phyloP scores from a whole-genome alignment of 2,329 filamentous ascomycete species.

The Ramularia endophylla region DNA sequence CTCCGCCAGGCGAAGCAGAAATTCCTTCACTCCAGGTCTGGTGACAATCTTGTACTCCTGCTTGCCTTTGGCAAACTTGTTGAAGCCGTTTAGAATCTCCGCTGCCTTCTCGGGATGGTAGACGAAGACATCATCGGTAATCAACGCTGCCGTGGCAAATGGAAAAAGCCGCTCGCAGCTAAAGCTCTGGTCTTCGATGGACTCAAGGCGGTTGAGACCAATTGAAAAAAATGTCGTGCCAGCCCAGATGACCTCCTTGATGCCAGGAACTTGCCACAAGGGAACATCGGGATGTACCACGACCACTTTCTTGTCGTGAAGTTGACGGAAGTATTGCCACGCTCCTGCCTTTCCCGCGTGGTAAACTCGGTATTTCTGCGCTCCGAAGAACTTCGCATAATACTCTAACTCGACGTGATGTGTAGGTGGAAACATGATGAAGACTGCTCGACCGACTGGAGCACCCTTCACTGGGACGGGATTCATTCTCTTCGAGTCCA shows the following conservation, averaged over 20 bases:
- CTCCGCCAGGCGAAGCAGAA: constrained; percentile 17
- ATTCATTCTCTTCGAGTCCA: constrained; percentile 6
- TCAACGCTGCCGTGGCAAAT: constrained; percentile 34
- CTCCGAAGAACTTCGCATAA: constrained; percentile 15
- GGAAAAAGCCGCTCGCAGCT: constrained; percentile 32
- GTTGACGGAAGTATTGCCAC: constrained; percentile 24
- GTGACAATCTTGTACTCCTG: constrained; percentile 22
- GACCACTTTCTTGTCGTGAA: constrained; percentile 16
- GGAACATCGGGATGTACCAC: constrained; percentile 30
- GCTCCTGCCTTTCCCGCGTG: constrained; percentile 18
- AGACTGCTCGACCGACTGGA: constrained; percentile 16
- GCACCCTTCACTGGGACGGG: constrained; percentile 7
- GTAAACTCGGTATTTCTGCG: constrained; percentile 20
- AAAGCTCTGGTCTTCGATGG: constrained; percentile 10
- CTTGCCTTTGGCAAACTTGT: constrained; percentile 27
- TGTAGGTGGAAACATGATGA: constrained; percentile 23
- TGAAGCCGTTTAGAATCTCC: constrained; percentile 32
- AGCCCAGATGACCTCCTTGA: constrained; percentile 29
- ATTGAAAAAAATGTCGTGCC: constrained; percentile 29
- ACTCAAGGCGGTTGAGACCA: constrained; percentile 23
- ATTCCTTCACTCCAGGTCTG: constrained; percentile 25
- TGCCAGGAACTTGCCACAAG: constrained; percentile 28
- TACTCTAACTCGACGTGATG: constrained; percentile 18
- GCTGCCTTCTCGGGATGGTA: constrained; percentile 33
- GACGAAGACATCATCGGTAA: constrained; percentile 41